Evolutionary conservation across 805 yeast genomes (phyloP), one percentile per base, ranked within the genome.

Genomic region (Metschnikowia chrysomelidarum): DNA sequence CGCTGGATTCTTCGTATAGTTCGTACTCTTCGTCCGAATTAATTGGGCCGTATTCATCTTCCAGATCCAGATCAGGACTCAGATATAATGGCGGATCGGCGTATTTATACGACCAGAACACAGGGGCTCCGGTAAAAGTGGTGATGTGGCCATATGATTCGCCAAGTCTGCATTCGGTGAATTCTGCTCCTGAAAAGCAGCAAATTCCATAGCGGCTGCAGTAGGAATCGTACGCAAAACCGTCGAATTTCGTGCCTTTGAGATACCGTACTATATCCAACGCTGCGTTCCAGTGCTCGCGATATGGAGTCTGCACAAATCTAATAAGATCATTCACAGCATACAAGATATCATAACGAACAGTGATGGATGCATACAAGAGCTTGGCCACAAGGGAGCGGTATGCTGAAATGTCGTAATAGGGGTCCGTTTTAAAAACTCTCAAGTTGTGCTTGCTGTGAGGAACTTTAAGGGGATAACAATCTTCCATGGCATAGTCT

Each of bases 351-450:
- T 32, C 34, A 16, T 24, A 19, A 13, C 34, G 17, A 10, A 32
- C 34, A 6, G 24, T 32, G 13, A 15, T 19, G 10, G 34, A 13
- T 12, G 34, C 34, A 18, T 32, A 32, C n/a, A 17, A n/a, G 13
- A 32, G 19, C 20, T 32, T 24, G 12, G 19, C 35, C 24, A 32
- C 29, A 19, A 24, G 35, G 8, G 35, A 24, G 24, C 29, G 29
- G 17, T 24, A 24, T 18, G 18, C 26, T 9, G 18, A 19, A 8
- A 25, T 6, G 19, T 8, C 10, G 19, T 24, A 25, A 15, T 13
- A 6, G 13, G 12, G 19, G 4, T 32, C 24, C 10, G n/a, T 8
- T 8, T 11, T 11, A 14, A 18, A 10, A 8, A 24, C 20, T 13
- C 25, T 32, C 35, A 32, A 32, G 19, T 32, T 20, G 19, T 19